Conservation (phyloP, 140 eudicot genomes). For the Senecio squalidus region DNA sequence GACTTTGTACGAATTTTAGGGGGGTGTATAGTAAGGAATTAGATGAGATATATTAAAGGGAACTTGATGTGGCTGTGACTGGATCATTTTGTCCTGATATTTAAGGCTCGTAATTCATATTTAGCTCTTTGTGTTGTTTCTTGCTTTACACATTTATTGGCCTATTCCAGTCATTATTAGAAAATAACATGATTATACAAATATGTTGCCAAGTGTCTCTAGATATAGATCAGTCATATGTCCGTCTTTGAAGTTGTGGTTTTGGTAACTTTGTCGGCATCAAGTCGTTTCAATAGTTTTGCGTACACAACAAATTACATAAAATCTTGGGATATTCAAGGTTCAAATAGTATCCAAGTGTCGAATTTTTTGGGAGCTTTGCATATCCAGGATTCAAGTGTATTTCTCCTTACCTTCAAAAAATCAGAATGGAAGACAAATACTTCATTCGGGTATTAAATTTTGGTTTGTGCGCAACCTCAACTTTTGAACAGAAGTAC, state of each 20-base stretch:
- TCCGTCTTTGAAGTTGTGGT: not conserved
- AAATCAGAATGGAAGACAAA: too few relatives aligned
- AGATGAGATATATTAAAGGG: slow-evolving; percentile 16
- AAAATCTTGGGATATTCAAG: not conserved
- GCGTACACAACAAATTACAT: too few relatives aligned
- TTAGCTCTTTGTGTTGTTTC: slow-evolving; percentile 22
- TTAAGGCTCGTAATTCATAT: slow-evolving; percentile 8
- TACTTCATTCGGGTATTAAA: too few relatives aligned
- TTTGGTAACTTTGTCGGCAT: not conserved
- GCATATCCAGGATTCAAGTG: too few relatives aligned
- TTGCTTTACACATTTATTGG: slow-evolving; percentile 29
- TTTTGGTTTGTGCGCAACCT: too few relatives aligned
- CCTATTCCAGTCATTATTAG: slow-evolving; percentile 3
- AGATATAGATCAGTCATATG: slow-evolving; percentile 16
- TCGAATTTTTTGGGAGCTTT: too few relatives aligned
- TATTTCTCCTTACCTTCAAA: too few relatives aligned
- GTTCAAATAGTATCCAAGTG: too few relatives aligned
- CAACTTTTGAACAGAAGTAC: too few relatives aligned
- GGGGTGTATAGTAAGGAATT: not conserved
- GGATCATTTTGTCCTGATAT: slow-evolving; percentile 17
- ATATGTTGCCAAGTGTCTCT: slow-evolving; percentile 19
- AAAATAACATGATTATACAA: slow-evolving; percentile 5
- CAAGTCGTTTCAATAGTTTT: not conserved
- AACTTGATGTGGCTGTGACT: slow-evolving; percentile 31
- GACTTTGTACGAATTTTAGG: not conserved